phyloP scores from a whole-genome alignment of 306 rosid genomes.

The Vicia villosa region DNA sequence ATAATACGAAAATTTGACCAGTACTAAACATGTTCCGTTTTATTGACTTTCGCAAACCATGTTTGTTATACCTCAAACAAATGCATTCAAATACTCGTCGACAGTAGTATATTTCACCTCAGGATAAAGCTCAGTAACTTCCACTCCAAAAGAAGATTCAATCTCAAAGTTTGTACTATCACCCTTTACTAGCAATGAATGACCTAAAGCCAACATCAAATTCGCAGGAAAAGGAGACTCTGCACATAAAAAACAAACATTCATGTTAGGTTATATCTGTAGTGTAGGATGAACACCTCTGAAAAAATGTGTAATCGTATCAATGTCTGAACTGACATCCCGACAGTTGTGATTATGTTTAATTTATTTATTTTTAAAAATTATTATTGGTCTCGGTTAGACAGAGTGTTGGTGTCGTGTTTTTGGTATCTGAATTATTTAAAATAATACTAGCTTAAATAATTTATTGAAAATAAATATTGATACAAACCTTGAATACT shows the following conservation, averaged over 20 bases:
- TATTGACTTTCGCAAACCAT: neutral
- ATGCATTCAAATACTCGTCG: slow-evolving; percentile 37
- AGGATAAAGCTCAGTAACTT: slow-evolving; percentile 51
- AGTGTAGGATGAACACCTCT: no score
- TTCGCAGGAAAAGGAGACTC: slow-evolving; percentile 44
- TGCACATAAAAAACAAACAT: slow-evolving; percentile 16
- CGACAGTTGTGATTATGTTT: no score
- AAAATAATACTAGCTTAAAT: no score
- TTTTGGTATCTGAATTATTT: no score
- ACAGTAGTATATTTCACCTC: slow-evolving; percentile 47
- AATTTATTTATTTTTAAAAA: no score
- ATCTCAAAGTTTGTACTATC: slow-evolving; percentile 39
- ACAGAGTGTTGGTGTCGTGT: no score
- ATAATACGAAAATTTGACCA: neutral
- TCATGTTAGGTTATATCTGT: neutral
- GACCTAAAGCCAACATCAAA: slow-evolving; percentile 32
- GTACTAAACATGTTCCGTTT: neutral
- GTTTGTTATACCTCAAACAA: slow-evolving; percentile 34
- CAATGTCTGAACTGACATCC: no score
- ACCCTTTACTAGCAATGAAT: slow-evolving; percentile 38
- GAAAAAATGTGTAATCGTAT: no score
- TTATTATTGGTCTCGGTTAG: no score
- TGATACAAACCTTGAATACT: slow-evolving; percentile 38
- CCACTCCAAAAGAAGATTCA: slow-evolving; percentile 42
- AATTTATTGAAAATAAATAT: neutral